phyloP scores from a whole-genome alignment of 1,284 basidiomycete genomes.

The Athelia psychrophila region DNA sequence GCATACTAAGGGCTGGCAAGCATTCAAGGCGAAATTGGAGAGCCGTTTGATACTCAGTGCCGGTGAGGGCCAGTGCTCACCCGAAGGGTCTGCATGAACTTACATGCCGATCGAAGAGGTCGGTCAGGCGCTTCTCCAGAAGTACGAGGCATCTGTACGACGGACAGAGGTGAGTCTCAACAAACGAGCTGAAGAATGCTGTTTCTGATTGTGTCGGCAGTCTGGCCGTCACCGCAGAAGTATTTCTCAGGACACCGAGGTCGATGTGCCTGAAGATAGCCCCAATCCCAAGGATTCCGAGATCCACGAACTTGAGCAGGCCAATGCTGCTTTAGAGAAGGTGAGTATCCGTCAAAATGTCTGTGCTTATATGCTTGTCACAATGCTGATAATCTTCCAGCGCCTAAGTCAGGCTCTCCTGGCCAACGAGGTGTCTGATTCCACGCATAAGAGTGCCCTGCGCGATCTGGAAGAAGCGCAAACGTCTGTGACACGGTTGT shows the following conservation, averaged over 20 bases:
- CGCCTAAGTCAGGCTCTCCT: slow-evolving; percentile 79
- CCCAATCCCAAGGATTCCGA: slow-evolving; percentile 25
- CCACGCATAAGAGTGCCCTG: slow-evolving; percentile 71
- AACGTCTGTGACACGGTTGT: slow-evolving; percentile 64
- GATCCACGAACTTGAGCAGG: slow-evolving; percentile 44
- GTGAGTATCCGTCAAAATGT: slow-evolving; percentile 35
- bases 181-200: no score
- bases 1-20: slow-evolving; percentile 60
- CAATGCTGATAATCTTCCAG: slow-evolving; percentile 32
- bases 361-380: neutral
- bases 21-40: slow-evolving; percentile 67
- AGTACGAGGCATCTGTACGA: slow-evolving; percentile 84
- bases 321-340: slow-evolving; percentile 68
- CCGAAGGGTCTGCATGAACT: slow-evolving; percentile 1
- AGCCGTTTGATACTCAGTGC: slow-evolving; percentile 78
- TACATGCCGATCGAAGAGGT: slow-evolving; percentile 63
- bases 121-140: slow-evolving; percentile 84
- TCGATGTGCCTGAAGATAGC: neutral
- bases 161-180: slow-evolving; percentile 59
- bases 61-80: slow-evolving; percentile 42
- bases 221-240: neutral
- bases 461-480: slow-evolving; percentile 81
- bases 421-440: slow-evolving; percentile 81
- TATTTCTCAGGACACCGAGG: slow-evolving; percentile 1
- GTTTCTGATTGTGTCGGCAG: slow-evolving; percentile 14